phyloP scores from a whole-genome alignment of 2,329 filamentous ascomycete species.

The Boeremia exigua region DNA sequence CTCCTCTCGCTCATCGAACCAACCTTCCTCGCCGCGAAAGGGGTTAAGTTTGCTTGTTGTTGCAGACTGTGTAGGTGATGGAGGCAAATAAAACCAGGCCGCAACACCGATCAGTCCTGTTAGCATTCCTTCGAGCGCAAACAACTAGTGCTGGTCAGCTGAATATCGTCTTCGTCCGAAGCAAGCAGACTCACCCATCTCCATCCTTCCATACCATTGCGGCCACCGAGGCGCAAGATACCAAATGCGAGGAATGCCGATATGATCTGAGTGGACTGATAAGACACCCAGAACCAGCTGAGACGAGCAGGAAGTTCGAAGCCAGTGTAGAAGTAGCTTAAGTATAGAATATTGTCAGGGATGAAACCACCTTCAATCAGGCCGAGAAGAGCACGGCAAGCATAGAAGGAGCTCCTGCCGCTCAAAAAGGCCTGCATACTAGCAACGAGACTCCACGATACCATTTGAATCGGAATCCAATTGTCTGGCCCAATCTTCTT shows the following conservation, averaged over 20 bases:
- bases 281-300: conserved; percentile 73
- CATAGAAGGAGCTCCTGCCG: conserved; percentile 54
- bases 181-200: conserved; percentile 55
- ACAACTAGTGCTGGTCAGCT: not conserved
- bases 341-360: conserved; percentile 69
- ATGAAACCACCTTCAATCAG: conserved; percentile 62
- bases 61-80: conserved; percentile 68
- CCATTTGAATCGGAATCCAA: conserved; percentile 51
- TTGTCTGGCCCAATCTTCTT: conserved; percentile 55
- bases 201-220: conserved; percentile 61
- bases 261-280: conserved; percentile 62
- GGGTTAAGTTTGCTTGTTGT: conserved; percentile 46
- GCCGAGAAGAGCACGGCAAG: conserved; percentile 52
- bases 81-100: conserved; percentile 49
- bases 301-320: conserved; percentile 72
- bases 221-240: conserved; percentile 57
- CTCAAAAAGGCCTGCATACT: conserved; percentile 74
- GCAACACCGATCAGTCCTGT: conserved; percentile 47
- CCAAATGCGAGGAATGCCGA: conserved; percentile 64
- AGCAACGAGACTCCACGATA: conserved; percentile 55
- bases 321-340: conserved; percentile 78
- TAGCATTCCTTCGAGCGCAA: conserved; percentile 47
- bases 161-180: conserved; percentile 23
- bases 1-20: conserved; percentile 72
- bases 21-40: conserved; percentile 67